Base-by-base conservation (phyloP, 768 basidiomycete species). In the Psilocybe subaeruginosa region DNA sequence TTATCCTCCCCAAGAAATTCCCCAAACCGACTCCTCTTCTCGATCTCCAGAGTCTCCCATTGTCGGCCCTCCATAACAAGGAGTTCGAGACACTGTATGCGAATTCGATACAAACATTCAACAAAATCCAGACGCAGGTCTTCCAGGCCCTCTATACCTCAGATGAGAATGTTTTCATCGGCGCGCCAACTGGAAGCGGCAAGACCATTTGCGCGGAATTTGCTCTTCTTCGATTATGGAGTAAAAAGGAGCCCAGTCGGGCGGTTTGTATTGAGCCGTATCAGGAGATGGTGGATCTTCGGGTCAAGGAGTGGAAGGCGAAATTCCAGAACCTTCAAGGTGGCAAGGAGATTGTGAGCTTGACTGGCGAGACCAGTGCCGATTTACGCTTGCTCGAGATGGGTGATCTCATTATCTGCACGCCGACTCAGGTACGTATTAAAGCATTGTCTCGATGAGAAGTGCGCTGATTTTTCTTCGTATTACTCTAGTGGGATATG, bases 151-250 rank as follows among this genome's bases (percentile, higher is more conserved):
- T 99, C 0, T 99, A 98, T 73, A 95, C 93, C 0, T 89, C 94
- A 0, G 96, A 98, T 69, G 97, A 99, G 70, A 99, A 97, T 68
- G 90, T 97, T 45, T 96, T 99, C 70, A 88, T 99, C 59, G 96
- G 95, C 17, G 97, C 97, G 0, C 97, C 97, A 0, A 95, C 97
- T 0, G 97, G 97, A 23, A 94, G 92, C 54, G 97, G 97, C 11
- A 99, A 99, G 82, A 99, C 97, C 0, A 91, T 99, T 45, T 97
- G 95, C 66, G 97, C 96, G 0, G 97, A 99, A 73, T 97, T 98
- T 62, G 97, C 97, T 0, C 78, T 99, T 12, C 78, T 99, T 51
- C 86, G 95, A n/a, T 74, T 99, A 0, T 99, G 97, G 97, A 92
- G 93, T 52, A 93, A 93, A 74, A 78, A 81, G 4, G 90, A 95